These are phyloP conservation scores for Alternaria viburni DNA, from an alignment of 2,329 filamentous ascomycete species.

Conservation along the genomic window DNA sequence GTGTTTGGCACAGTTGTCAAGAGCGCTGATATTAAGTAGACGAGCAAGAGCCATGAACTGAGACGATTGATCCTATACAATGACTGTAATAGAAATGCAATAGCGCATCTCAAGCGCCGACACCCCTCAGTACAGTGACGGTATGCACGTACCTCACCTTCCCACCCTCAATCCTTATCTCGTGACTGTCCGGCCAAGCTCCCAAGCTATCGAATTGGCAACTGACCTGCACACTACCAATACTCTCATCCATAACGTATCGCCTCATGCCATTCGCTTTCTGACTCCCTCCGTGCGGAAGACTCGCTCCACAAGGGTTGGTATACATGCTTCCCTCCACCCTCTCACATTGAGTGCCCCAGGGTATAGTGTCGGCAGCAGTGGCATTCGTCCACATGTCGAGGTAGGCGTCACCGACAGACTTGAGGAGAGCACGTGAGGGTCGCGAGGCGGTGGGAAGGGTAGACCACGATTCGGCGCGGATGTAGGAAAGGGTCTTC, in stretches of 20 bases:
- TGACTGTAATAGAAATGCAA: not conserved
- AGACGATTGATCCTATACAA: not conserved
- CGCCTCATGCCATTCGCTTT: slow-evolving; percentile 37
- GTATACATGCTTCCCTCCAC: slow-evolving; percentile 35
- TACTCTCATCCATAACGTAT: slow-evolving; percentile 38
- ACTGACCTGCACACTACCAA: slow-evolving; percentile 37
- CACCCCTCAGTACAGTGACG: slow-evolving; percentile 31
- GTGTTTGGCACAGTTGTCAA: slow-evolving; percentile 67
- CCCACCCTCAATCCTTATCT: slow-evolving; percentile 34
- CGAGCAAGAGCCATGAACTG: not conserved
- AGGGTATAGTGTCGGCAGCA: slow-evolving; percentile 36
- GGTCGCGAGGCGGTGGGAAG: slow-evolving; percentile 25
- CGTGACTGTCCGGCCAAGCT: slow-evolving; percentile 36
- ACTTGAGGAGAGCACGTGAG: slow-evolving; percentile 34
- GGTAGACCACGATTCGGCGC: slow-evolving; percentile 32
- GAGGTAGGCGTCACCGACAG: slow-evolving; percentile 36
- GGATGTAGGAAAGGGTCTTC: slow-evolving; percentile 35
- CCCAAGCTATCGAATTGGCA: slow-evolving; percentile 41
- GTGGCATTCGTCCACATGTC: slow-evolving; percentile 43
- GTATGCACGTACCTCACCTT: slow-evolving; percentile 44
- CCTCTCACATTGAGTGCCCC: slow-evolving; percentile 37
- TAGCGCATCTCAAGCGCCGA: not conserved
- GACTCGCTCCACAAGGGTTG: slow-evolving; percentile 31
- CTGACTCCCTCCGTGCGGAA: slow-evolving; percentile 32
- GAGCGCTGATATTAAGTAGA: slow-evolving; percentile 54